phyloP scores from a whole-genome alignment of 1,284 basidiomycete genomes.

The Puccinia polysora region DNA sequence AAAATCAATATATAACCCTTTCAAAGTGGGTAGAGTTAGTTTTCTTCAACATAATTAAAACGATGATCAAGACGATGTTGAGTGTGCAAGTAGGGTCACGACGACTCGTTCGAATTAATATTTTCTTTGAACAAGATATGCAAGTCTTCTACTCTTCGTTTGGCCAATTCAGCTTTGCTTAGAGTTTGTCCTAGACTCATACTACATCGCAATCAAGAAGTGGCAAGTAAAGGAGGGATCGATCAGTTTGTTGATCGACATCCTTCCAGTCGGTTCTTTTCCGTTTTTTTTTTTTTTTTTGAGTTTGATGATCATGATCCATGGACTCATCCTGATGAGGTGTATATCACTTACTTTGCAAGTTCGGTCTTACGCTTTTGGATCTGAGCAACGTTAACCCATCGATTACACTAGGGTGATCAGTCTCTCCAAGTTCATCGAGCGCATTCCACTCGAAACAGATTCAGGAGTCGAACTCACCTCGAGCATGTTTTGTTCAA shows the following conservation, averaged over 20 bases:
- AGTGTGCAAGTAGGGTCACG: too few relatives aligned
- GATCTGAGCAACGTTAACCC: conserved; percentile 59
- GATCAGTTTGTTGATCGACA: too few relatives aligned
- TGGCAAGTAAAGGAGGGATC: neutral
- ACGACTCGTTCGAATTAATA: conserved; percentile 9
- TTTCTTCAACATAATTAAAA: too few relatives aligned
- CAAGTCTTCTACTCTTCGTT: conserved; percentile 76
- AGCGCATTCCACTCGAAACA: neutral
- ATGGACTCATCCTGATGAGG: too few relatives aligned
- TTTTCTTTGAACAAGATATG: conserved; percentile 55
- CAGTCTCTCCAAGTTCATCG: neutral
- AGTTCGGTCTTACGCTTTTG: conserved; percentile 91
- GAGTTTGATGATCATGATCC: too few relatives aligned
- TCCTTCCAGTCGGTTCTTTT: neutral
- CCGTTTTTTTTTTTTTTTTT: too few relatives aligned
- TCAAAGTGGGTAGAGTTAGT: too few relatives aligned
- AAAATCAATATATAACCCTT: too few relatives aligned
- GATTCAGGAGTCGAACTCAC: conserved; percentile 48
- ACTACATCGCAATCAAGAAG: conserved; percentile 56
- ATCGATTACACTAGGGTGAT: conserved; percentile 67
- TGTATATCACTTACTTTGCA: conserved; percentile 63
- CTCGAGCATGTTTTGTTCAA: conserved; percentile 61
- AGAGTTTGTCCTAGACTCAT: conserved; percentile 74
- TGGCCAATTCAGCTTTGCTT: conserved; percentile 74
- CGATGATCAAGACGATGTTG: neutral